Conservation (phyloP, 352 stramenopile genomes). For the Phytophthora palmivora region DNA sequence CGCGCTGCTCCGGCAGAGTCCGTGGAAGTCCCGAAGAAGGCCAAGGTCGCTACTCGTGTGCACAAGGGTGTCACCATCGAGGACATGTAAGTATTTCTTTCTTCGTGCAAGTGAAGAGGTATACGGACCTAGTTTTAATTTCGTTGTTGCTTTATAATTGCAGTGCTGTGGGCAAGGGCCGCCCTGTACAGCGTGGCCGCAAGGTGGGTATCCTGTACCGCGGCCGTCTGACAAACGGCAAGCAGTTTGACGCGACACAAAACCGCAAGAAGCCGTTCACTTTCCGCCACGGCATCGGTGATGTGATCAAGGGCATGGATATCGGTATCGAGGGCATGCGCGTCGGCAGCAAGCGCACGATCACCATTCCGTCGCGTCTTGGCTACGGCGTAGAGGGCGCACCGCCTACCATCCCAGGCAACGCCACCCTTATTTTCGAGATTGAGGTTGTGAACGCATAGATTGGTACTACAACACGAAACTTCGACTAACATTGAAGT, state of each 20-base stretch:
- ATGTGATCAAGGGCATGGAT: constrained; percentile 97
- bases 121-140: too few relatives aligned
- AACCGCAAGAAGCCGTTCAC: constrained; percentile 88
- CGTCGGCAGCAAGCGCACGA: constrained; percentile 90
- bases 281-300: constrained; percentile 85
- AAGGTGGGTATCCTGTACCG: constrained; percentile 88
- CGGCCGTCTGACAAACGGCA: constrained; percentile 82
- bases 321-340: constrained; percentile 93
- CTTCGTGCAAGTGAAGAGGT: constrained; percentile 11
- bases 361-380: constrained; percentile 94
- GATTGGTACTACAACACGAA: constrained; percentile 14
- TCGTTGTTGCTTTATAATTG: constrained; percentile 15
- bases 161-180: constrained; percentile 79
- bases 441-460: constrained; percentile 90
- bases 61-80: constrained; percentile 87
- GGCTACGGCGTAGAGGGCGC: constrained; percentile 92
- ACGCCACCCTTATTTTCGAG: constrained; percentile 95
- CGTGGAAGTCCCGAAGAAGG: constrained; percentile 82
- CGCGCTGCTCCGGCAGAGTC: constrained; percentile 61
- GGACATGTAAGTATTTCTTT: constrained; percentile 56
- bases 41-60: constrained; percentile 60
- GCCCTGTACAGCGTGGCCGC: constrained; percentile 56
- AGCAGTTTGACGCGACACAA: constrained; percentile 84
- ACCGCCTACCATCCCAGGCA: constrained; percentile 85
- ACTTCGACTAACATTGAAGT: constrained; percentile 5